A percentile compares a stretch with the other conserved stretches of the same genome.
Conservation (phyloP, 768 basidiomycete genomes). For the Leccinum subtestaceum region DNA sequence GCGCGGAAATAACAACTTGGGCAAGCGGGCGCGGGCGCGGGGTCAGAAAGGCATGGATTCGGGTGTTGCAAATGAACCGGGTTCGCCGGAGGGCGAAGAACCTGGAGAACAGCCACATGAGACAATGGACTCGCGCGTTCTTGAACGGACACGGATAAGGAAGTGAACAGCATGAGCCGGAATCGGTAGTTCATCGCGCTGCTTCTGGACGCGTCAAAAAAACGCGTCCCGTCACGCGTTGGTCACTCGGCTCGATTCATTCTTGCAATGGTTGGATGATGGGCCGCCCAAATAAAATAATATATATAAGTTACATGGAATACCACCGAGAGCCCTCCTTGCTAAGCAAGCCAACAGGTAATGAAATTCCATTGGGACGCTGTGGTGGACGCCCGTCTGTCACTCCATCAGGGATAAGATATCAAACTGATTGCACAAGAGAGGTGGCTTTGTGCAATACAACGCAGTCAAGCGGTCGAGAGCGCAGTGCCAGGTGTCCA, state of each 20-base stretch:
- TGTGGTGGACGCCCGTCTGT: background rate
- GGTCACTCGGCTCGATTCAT: constrained; percentile 19
- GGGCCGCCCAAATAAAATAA: background rate
- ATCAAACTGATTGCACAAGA: constrained; percentile 6
- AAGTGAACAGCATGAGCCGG: constrained; percentile 10
- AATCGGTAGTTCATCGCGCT: constrained; percentile 14
- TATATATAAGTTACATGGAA: constrained; percentile 13
- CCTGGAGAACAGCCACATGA: constrained; percentile 17
- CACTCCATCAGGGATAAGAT: constrained; percentile 7
- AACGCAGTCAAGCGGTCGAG: background rate
- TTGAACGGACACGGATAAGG: constrained; percentile 18
- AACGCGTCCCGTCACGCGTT: constrained; percentile 26
- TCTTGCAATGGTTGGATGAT: background rate
- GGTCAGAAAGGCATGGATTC: constrained; percentile 19
- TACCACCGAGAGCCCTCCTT: constrained; percentile 9
- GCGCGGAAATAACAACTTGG: constrained; percentile 25
- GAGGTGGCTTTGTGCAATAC: background rate
- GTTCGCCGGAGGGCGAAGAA: constrained; percentile 21
- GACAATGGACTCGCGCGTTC: constrained; percentile 24
- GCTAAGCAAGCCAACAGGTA: background rate
- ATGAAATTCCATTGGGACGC: constrained; percentile 15
- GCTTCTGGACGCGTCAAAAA: constrained; percentile 22
- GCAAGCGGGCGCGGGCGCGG: constrained; percentile 17
- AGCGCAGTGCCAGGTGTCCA: background rate
- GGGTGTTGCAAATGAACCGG: constrained; percentile 29